These are phyloP conservation scores for Graphiopsis chlorocephala DNA, from an alignment of 2,329 filamentous ascomycete genomes.

Conservation along the genomic window DNA sequence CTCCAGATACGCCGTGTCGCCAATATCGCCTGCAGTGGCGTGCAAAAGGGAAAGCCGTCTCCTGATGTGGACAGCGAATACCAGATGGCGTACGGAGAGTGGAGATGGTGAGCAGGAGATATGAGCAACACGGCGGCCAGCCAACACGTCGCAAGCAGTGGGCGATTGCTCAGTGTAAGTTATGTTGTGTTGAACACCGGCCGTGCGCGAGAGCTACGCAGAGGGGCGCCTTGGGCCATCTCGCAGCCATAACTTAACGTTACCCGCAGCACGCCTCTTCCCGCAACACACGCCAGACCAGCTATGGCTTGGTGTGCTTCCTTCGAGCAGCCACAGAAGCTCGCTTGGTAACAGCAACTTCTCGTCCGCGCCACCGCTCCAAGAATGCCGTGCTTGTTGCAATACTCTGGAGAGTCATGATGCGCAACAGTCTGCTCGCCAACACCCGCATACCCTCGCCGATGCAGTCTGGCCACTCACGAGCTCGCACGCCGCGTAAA, in stretches of 20 bases:
- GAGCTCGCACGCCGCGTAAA: background rate
- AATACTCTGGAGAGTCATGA: background rate
- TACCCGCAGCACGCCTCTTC: conserved; percentile 6
- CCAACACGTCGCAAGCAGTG: conserved; percentile 4
- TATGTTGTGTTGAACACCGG: background rate
- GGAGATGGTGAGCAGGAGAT: background rate
- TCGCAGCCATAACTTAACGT: background rate
- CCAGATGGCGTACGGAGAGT: background rate
- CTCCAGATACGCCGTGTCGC: background rate
- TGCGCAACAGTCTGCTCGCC: background rate
- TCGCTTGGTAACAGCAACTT: background rate
- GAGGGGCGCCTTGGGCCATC: background rate
- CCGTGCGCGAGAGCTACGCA: conserved; percentile 1
- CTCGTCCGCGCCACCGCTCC: background rate
- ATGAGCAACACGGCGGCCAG: background rate
- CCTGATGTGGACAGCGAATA: background rate
- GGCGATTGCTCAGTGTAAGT: background rate
- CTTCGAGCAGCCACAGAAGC: conserved; percentile 1
- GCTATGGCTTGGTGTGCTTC: background rate
- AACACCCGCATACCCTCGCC: background rate
- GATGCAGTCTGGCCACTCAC: background rate
- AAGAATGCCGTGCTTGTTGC: background rate
- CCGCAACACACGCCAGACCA: background rate
- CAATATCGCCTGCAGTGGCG: background rate
- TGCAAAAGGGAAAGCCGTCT: background rate